Conservation (phyloP, 148 eudicot species). For the Vaccinium corymbosum region DNA sequence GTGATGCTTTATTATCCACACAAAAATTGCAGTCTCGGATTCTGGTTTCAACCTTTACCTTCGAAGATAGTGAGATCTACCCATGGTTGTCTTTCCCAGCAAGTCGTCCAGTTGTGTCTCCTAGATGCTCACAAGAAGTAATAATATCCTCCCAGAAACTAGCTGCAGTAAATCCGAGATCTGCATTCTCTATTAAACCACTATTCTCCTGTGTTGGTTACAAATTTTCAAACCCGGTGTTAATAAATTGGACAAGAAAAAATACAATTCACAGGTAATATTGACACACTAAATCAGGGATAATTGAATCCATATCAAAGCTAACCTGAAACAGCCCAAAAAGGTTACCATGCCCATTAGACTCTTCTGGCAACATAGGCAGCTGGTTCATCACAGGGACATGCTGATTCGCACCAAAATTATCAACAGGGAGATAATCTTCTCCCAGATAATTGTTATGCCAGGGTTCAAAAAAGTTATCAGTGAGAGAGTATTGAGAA, state of each 20-base stretch:
- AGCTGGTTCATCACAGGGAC: not conserved
- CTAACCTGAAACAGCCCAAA: slow-evolving; percentile 8
- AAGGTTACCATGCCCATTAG: not conserved
- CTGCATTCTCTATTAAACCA: not conserved
- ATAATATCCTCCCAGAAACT: not conserved
- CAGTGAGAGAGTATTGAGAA: not conserved
- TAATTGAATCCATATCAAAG: not conserved
- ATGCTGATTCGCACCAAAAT: slow-evolving; percentile 1
- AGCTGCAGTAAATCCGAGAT: not conserved
- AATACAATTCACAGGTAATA: not conserved
- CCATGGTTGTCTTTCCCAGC: slow-evolving; percentile 13
- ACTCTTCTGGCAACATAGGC: not conserved
- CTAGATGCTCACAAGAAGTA: slow-evolving; percentile 6
- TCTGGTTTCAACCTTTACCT: slow-evolving; percentile 2
- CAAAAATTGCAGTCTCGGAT: not conserved
- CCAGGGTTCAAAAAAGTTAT: not conserved
- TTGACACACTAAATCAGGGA: not conserved
- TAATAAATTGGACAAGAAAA: too few relatives aligned
- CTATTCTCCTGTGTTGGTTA: slow-evolving; percentile 15
- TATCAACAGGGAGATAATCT: not conserved
- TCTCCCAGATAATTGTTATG: too few relatives aligned
- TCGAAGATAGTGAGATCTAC: slow-evolving; percentile 24
- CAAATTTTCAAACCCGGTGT: not conserved
- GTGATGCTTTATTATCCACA: slow-evolving; percentile 7
- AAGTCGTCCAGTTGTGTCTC: not conserved